These are phyloP conservation scores for Fennellomyces sp. DNA, from an alignment of 371 early-diverging fungal species.

Conservation along the genomic window DNA sequence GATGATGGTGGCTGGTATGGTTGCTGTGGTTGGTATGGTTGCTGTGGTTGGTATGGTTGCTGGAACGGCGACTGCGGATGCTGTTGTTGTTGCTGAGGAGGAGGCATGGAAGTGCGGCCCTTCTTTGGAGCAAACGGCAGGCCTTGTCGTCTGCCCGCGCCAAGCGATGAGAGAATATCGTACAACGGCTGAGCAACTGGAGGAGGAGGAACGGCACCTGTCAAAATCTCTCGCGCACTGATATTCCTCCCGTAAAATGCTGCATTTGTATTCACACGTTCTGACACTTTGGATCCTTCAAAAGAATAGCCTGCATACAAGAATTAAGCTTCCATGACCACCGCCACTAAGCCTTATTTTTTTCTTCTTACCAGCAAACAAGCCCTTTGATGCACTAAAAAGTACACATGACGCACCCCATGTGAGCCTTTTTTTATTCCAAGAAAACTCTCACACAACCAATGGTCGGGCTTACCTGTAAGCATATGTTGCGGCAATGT, in stretches of 20 bases:
- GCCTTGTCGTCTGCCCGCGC: constrained; percentile 34
- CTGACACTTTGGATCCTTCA: constrained; percentile 44
- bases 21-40: neutral
- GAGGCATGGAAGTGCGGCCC: neutral
- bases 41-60: neutral
- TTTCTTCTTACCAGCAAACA: constrained; percentile 25
- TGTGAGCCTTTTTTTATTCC: constrained; percentile 1
- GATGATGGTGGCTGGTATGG: neutral
- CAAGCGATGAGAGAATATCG: constrained; percentile 24
- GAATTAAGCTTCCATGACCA: neutral
- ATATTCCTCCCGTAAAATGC: constrained; percentile 40
- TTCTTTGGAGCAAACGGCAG: constrained; percentile 20
- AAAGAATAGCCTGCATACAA: constrained; percentile 30
- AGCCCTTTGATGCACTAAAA: constrained; percentile 33
- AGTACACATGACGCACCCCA: neutral
- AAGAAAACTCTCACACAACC: no score
- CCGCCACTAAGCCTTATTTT: neutral
- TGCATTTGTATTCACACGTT: constrained; percentile 36
- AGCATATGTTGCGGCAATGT: constrained; percentile 45
- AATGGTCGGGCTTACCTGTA: constrained; percentile 41
- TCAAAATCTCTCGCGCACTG: constrained; percentile 36
- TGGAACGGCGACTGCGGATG: neutral
- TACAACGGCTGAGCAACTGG: constrained; percentile 30
- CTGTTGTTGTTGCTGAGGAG: constrained; percentile 5
- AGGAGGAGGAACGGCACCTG: constrained; percentile 26